Conservation (phyloP, 2,329 filamentous ascomycete genomes). For the Bipolaris gigantea region DNA sequence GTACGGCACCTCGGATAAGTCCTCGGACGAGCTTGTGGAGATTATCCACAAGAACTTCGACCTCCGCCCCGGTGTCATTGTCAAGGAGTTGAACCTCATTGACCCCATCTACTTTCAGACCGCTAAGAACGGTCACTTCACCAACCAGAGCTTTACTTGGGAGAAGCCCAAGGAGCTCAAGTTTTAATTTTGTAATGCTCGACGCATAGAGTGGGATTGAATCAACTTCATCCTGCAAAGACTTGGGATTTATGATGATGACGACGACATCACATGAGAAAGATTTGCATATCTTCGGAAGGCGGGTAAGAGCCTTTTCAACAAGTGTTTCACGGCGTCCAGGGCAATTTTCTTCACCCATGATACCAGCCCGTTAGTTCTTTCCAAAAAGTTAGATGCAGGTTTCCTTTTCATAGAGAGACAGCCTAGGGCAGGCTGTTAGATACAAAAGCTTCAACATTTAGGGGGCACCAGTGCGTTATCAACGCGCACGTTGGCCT, state of each 20-base stretch:
- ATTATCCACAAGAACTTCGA: slow-evolving; percentile 98
- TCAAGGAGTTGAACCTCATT: slow-evolving; percentile 91
- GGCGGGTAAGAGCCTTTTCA: slow-evolving; percentile 43
- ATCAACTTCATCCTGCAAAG: slow-evolving; percentile 45
- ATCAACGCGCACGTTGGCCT: slow-evolving; percentile 32
- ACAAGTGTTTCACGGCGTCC: slow-evolving; percentile 45
- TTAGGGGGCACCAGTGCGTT: slow-evolving; percentile 28
- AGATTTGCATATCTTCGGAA: slow-evolving; percentile 46
- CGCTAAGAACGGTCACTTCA: slow-evolving; percentile 99
- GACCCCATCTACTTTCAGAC: slow-evolving; percentile 98
- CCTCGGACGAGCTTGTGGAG: slow-evolving; percentile 88
- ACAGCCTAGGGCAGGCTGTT: slow-evolving; percentile 22
- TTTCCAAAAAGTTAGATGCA: slow-evolving; percentile 38
- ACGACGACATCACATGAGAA: slow-evolving; percentile 17
- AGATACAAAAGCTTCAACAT: slow-evolving; percentile 30
- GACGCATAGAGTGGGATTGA: slow-evolving; percentile 42
- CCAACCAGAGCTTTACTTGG: slow-evolving; percentile 97
- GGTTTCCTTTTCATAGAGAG: slow-evolving; percentile 21
- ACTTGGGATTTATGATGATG: slow-evolving; percentile 22
- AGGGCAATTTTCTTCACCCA: slow-evolving; percentile 31
- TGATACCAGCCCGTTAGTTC: slow-evolving; percentile 34
- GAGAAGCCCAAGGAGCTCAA: slow-evolving; percentile 96
- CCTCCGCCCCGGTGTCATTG: slow-evolving; percentile 96
- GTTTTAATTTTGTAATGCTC: slow-evolving; percentile 62
- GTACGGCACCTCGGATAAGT: slow-evolving; percentile 90